Conservation (phyloP, 2,329 filamentous ascomycete genomes). For the Dothideomycetes sp. region DNA sequence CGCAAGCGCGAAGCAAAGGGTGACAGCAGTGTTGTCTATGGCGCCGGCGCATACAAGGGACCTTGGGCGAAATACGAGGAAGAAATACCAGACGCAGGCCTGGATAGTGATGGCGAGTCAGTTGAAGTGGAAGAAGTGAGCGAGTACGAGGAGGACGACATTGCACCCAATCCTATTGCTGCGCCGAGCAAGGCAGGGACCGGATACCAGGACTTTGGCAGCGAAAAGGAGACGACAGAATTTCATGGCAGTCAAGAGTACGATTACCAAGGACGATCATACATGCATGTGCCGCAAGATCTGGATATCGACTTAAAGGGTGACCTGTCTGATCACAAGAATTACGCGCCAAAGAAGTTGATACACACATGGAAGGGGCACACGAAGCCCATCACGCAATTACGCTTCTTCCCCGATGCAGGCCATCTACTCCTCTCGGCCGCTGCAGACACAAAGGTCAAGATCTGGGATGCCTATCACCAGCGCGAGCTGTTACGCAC, state of each 20-base stretch:
- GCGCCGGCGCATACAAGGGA: conserved; percentile 78
- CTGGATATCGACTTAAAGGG: conserved; percentile 76
- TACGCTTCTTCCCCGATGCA: conserved; percentile 80
- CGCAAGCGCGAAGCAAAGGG: conserved; percentile 78
- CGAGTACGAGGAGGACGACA: conserved; percentile 68
- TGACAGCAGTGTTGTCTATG: conserved; percentile 72
- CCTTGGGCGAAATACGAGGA: conserved; percentile 84
- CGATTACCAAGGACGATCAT: conserved; percentile 92
- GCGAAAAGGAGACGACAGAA: conserved; percentile 59
- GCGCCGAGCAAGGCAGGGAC: conserved; percentile 47
- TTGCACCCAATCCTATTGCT: conserved; percentile 44
- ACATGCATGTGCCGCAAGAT: conserved; percentile 94
- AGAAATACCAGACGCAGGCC: conserved; percentile 53
- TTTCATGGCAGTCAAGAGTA: conserved; percentile 76
- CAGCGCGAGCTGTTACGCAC: conserved; percentile 77
- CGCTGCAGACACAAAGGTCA: conserved; percentile 82
- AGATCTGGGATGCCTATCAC: conserved; percentile 93
- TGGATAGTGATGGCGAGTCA: conserved; percentile 50
- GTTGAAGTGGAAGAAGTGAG: conserved; percentile 45
- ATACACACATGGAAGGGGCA: conserved; percentile 76
- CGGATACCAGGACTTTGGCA: conserved; percentile 37
- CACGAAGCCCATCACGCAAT: conserved; percentile 72
- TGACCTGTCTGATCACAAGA: conserved; percentile 68
- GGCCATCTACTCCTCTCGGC: conserved; percentile 83
- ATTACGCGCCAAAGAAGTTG: conserved; percentile 90